Percentiles rank a stretch among this genome's conserved stretches.
Conservation (phyloP, 2,329 filamentous ascomycete genomes). For the Spiromastix sp. region DNA sequence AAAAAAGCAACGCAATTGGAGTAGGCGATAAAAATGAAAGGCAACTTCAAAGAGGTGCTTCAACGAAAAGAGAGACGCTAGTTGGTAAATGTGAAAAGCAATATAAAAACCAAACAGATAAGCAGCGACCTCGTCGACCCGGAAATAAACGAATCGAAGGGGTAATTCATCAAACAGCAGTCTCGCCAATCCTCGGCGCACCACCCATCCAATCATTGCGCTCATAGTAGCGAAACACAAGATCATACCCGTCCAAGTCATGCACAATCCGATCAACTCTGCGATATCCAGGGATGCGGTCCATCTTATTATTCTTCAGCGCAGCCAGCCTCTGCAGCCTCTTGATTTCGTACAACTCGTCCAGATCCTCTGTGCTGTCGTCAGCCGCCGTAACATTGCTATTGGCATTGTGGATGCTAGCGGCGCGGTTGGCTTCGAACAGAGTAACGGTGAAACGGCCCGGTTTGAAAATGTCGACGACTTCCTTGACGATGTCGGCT, state of each 20-base stretch:
- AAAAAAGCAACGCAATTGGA: no score
- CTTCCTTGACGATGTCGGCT: conserved; percentile 81
- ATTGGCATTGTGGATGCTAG: background rate
- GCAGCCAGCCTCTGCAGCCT: conserved; percentile 33
- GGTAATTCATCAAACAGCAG: no score
- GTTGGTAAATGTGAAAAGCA: no score
- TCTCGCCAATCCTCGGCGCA: conserved; percentile 51
- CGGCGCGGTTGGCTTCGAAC: conserved; percentile 70
- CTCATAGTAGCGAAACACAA: conserved; percentile 95
- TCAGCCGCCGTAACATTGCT: conserved; percentile 21
- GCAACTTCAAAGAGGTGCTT: no score
- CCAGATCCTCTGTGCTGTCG: conserved; percentile 23
- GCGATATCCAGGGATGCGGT: conserved; percentile 74
- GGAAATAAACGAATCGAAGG: no score
- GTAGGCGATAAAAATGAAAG: no score
- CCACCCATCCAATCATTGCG: conserved; percentile 68
- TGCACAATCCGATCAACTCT: conserved; percentile 92
- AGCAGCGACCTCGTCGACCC: no score
- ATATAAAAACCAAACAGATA: no score
- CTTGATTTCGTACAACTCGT: conserved; percentile 25
- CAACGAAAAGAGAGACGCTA: no score
- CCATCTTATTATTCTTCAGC: conserved; percentile 48
- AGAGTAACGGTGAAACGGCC: conserved; percentile 96
- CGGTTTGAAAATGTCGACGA: conserved; percentile 91
- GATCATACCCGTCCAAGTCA: conserved; percentile 92